Evolutionary conservation across 2,329 filamentous ascomycete species (phyloP).

Genomic region (Hypoxylon sp.): DNA sequence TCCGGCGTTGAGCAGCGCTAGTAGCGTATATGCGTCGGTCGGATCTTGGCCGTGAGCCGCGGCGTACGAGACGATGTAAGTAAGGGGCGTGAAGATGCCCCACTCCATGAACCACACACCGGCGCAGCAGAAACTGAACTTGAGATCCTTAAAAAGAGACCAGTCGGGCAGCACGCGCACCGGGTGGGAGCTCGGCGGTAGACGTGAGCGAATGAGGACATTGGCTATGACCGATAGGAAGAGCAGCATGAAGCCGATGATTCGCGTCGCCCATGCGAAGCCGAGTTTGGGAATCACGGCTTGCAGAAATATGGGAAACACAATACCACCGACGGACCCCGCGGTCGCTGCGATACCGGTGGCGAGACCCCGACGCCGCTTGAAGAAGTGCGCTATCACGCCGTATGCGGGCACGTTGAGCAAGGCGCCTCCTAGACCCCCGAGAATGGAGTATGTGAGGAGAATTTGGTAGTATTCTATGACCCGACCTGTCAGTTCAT

Average conservation of each 20-base stretch:
- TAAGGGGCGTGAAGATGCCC: conserved; percentile 54
- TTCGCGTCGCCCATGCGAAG: conserved; percentile 66
- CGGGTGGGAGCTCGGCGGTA: conserved; percentile 64
- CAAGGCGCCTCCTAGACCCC: conserved; percentile 79
- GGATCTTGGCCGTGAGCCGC: conserved; percentile 71
- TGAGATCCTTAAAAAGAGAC: conserved; percentile 71
- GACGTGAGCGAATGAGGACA: conserved; percentile 66
- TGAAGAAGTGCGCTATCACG: conserved; percentile 84
- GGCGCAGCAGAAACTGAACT: conserved; percentile 72
- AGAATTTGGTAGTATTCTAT: conserved; percentile 84
- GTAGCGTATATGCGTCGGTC: conserved; percentile 78
- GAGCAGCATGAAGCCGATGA: conserved; percentile 66
- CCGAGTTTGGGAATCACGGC: conserved; percentile 63
- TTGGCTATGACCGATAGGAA: conserved; percentile 64
- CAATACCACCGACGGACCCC: conserved; percentile 77
- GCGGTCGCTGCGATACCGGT: conserved; percentile 87
- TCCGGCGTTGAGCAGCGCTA: conserved; percentile 86
- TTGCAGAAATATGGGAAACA: conserved; percentile 69
- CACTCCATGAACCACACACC: conserved; percentile 80
- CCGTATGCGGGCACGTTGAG: conserved; percentile 84
- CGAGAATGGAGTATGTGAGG: conserved; percentile 80
- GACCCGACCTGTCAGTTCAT: conserved; percentile 7
- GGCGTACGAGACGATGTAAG: conserved; percentile 63
- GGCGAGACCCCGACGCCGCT: conserved; percentile 78
- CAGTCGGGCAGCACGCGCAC: conserved; percentile 70